Evolutionary conservation across 2,329 filamentous ascomycete species (phyloP), one percentile per base, ranked within the genome.

Genomic region (Trichothecium roseum): DNA sequence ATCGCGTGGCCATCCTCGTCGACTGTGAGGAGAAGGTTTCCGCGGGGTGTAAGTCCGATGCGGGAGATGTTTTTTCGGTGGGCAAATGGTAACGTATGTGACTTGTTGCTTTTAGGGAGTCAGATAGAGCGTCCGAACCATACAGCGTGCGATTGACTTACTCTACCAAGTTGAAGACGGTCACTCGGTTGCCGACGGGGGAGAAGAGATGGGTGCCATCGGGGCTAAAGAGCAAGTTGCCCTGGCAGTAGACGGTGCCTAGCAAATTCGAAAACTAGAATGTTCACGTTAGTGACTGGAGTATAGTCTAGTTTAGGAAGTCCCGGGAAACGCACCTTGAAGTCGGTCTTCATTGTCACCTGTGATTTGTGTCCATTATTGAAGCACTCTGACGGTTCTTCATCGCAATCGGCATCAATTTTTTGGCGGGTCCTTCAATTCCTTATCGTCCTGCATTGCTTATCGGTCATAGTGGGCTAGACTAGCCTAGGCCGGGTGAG

Each of bases 181-280:
- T 86, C 42, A 98, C 87, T 54, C 87, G 73, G 63, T 96, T 98
- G 55, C 91, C 91, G 36, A 98, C 91, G 7, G 91, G 93, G 30
- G 91, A 98, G 52, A 93, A 84, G 45, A 98, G 74, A 63, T 86
- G 89, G 51, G 85, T 91, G 56, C 93, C 93, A 74, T 98, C 89
- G 42, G 88, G 86, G 51, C 85, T 93, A 68, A 93, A 98, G 56
- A 95, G 74, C 53, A 98, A 75, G 59, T 96, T 98, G 63, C 93
- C 91, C 74, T 88, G 85, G 67, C 87, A 86, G 69, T 96, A 98
- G 56, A 98, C 91, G 48, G 91, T 98, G 56, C 91, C 93, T 53
- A 98, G 76, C 57, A 98, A 75, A 64, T 96, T 98, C 58, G 89
- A 94, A 66, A 98, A 98, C 88, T 95, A 52, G 2, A 30, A 32